Percentiles rank a stretch among this genome's conserved stretches.
These are phyloP conservation scores for Adansonia gregorii DNA, from an alignment of 441 rosid species.

Conservation along the genomic window DNA sequence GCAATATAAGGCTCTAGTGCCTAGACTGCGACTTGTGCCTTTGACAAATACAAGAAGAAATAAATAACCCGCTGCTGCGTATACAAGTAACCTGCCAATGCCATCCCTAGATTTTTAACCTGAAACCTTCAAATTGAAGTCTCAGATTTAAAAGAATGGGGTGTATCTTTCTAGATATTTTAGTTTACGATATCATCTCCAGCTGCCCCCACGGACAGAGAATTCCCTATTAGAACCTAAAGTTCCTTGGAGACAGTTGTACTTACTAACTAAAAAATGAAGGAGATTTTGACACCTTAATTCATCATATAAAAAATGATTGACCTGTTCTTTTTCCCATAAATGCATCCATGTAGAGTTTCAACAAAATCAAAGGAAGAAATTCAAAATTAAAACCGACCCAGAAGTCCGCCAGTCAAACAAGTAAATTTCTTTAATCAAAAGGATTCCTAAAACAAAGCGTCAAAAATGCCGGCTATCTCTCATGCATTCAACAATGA, in stretches of 20 bases:
- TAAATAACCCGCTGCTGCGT: neutral
- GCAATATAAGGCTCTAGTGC: too few relatives aligned
- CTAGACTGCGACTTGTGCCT: too few relatives aligned
- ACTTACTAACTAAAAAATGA: neutral
- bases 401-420: conserved; percentile 15
- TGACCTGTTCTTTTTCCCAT: neutral
- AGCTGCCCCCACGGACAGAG: neutral
- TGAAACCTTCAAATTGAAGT: neutral
- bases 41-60: too few relatives aligned
- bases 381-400: conserved; percentile 16
- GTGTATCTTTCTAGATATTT: neutral
- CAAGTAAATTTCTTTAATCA: neutral
- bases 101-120: neutral
- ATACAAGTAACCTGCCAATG: neutral
- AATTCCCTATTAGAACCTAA: neutral
- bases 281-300: neutral
- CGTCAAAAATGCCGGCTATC: conserved; percentile 6
- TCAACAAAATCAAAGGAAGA: neutral
- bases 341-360: neutral
- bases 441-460: neutral
- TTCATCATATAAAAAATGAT: neutral
- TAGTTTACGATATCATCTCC: neutral
- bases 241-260: neutral
- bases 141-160: neutral
- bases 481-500: neutral